Evolutionary conservation across 2,329 filamentous ascomycete species (phyloP).

Genomic region (Colletotrichum simmondsii): DNA sequence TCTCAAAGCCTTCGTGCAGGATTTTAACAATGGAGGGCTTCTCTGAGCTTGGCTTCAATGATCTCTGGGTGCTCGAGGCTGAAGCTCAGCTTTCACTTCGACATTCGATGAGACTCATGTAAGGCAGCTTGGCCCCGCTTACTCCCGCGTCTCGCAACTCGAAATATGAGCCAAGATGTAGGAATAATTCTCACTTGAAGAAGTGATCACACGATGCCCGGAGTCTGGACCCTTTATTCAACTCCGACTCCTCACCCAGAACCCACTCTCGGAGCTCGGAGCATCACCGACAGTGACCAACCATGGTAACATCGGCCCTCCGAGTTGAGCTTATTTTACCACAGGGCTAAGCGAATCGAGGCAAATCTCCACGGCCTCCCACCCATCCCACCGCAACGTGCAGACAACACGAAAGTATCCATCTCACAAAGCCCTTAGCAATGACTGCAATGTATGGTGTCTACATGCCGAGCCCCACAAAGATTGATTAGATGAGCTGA

Average conservation of each 20-base stretch:
- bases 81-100: neutral
- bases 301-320: neutral
- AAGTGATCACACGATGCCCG: neutral
- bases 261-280: neutral
- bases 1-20: too few relatives aligned
- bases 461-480: neutral
- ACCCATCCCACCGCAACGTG: neutral
- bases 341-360: neutral
- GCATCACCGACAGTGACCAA: neutral
- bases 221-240: neutral
- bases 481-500: constrained; percentile 33
- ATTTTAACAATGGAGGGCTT: too few relatives aligned
- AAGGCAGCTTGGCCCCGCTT: too few relatives aligned
- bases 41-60: neutral
- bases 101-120: neutral
- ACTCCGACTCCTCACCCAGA: neutral
- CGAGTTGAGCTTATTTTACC: neutral
- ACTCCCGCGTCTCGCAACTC: neutral
- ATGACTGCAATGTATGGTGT: neutral
- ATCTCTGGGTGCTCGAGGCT: neutral
- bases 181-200: neutral
- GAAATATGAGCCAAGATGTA: neutral
- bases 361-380: neutral
- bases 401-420: neutral
- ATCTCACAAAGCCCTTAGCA: neutral